phyloP scores from a whole-genome alignment of 2,329 filamentous ascomycete species.

The Cordyceps farinosa region DNA sequence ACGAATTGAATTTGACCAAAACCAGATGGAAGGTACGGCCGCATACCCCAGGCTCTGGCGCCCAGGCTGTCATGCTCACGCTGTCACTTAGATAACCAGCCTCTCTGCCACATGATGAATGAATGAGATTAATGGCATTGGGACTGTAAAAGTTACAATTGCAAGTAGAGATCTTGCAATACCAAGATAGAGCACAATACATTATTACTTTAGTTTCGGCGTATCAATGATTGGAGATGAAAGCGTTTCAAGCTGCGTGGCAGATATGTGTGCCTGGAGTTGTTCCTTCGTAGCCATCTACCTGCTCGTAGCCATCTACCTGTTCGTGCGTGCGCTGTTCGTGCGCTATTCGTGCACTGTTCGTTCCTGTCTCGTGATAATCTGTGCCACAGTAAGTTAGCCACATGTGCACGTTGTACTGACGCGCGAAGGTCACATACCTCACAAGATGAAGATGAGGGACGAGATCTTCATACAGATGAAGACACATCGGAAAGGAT shows the following conservation, averaged over 20 bases:
- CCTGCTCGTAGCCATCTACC: too few relatives aligned
- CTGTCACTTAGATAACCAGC: conserved; percentile 9
- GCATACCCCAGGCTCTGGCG: background rate
- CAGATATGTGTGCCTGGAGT: background rate
- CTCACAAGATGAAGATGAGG: background rate
- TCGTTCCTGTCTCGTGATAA: too few relatives aligned
- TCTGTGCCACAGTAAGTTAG: too few relatives aligned
- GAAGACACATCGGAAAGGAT: background rate
- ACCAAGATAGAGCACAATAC: conserved; percentile 18
- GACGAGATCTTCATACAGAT: background rate
- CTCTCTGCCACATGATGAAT: conserved; percentile 16
- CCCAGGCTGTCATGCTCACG: conserved; percentile 4
- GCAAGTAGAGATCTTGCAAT: conserved; percentile 8
- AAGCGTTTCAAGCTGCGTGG: background rate
- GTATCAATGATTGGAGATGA: background rate
- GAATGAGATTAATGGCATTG: conserved; percentile 12
- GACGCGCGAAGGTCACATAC: background rate
- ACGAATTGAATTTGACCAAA: conserved; percentile 47
- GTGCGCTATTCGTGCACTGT: too few relatives aligned
- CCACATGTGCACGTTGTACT: too few relatives aligned
- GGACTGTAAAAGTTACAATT: conserved; percentile 15
- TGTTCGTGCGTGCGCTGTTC: too few relatives aligned
- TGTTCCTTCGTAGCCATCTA: background rate
- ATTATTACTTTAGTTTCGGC: conserved; percentile 5
- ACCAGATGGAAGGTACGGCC: conserved; percentile 16